Evolutionary conservation across 2,329 filamentous ascomycete species (phyloP).

Genomic region (Phyllosticta ampelicida): DNA sequence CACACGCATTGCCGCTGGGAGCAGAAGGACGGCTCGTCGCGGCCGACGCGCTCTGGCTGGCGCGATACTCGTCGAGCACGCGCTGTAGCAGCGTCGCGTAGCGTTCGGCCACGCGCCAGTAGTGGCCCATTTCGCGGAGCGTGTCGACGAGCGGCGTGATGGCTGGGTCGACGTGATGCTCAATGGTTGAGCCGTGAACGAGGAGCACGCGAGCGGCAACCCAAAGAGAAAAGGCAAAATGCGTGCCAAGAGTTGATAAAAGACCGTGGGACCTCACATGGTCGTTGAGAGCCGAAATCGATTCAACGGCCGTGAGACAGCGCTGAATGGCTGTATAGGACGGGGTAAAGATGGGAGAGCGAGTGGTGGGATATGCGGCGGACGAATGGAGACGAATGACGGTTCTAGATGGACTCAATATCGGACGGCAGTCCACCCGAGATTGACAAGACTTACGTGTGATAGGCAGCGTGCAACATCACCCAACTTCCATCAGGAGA

Average conservation of each 20-base stretch:
- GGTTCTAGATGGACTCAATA: no score
- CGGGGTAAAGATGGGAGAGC: slow-evolving; percentile 79
- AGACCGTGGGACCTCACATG: slow-evolving; percentile 65
- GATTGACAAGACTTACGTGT: slow-evolving; percentile 47
- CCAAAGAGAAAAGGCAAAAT: slow-evolving; percentile 88
- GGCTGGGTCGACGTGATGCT: slow-evolving; percentile 69
- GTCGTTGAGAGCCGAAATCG: slow-evolving; percentile 62
- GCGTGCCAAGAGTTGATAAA: slow-evolving; percentile 71
- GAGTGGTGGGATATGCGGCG: slow-evolving; percentile 80
- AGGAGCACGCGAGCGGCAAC: slow-evolving; percentile 78
- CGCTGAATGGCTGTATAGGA: slow-evolving; percentile 77
- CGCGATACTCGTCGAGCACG: slow-evolving; percentile 76
- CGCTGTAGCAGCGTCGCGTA: slow-evolving; percentile 71
- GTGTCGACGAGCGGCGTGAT: slow-evolving; percentile 75
- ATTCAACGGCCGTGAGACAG: slow-evolving; percentile 63
- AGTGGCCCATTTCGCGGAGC: slow-evolving; percentile 65
- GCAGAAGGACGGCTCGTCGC: slow-evolving; percentile 42
- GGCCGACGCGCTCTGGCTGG: slow-evolving; percentile 46
- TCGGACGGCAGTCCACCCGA: no score
- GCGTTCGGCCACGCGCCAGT: slow-evolving; percentile 76
- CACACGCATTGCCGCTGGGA: slow-evolving; percentile 26
- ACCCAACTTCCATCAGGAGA: slow-evolving; percentile 66
- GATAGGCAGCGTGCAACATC: slow-evolving; percentile 83
- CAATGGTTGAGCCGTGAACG: slow-evolving; percentile 83
- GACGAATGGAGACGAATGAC: slow-evolving; percentile 87